Evolutionary conservation across 257 asterid genomes (phyloP).

Genomic region (Rhazya stricta): DNA sequence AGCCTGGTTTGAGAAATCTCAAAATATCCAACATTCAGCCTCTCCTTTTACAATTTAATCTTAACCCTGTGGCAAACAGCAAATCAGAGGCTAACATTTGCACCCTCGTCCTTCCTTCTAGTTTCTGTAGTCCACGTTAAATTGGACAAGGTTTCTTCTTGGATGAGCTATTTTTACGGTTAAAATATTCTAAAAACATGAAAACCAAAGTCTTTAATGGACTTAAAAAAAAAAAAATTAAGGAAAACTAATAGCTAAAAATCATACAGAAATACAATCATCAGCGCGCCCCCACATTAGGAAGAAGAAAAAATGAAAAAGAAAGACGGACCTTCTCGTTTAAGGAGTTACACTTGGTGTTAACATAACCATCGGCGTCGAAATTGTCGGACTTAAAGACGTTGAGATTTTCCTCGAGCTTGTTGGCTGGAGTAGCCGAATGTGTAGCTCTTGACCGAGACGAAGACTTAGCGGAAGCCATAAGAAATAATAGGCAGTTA

Average conservation of each 20-base stretch:
- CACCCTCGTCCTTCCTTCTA: not conserved
- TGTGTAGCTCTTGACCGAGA: slow-evolving; percentile 67
- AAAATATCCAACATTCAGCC: not conserved
- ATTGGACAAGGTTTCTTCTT: not conserved
- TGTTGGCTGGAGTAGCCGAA: slow-evolving; percentile 47
- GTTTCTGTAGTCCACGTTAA: not conserved
- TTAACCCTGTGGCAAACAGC: not conserved
- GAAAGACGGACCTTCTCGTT: slow-evolving; percentile 64
- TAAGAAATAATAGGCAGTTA: slow-evolving; percentile 4
- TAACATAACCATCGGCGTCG: slow-evolving; percentile 83
- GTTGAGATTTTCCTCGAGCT: slow-evolving; percentile 87
- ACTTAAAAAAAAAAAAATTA: not conserved
- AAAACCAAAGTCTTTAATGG: not conserved
- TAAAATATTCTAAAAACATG: not conserved
- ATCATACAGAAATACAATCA: not conserved
- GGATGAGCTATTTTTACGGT: not conserved
- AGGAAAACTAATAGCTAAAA: not conserved
- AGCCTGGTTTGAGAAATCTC: not conserved
- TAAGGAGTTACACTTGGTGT: slow-evolving; percentile 85
- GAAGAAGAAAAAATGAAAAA: not conserved
- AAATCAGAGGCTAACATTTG: not conserved
- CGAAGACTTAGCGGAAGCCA: slow-evolving; percentile 81
- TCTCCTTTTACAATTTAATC: not conserved
- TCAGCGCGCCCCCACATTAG: not conserved
- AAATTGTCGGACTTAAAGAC: slow-evolving; percentile 86